Percentiles rank a stretch among this genome's conserved stretches.
These are phyloP conservation scores for Solanum pinnatisectum DNA, from an alignment of 257 asterid genomes.

Conservation along the genomic window DNA sequence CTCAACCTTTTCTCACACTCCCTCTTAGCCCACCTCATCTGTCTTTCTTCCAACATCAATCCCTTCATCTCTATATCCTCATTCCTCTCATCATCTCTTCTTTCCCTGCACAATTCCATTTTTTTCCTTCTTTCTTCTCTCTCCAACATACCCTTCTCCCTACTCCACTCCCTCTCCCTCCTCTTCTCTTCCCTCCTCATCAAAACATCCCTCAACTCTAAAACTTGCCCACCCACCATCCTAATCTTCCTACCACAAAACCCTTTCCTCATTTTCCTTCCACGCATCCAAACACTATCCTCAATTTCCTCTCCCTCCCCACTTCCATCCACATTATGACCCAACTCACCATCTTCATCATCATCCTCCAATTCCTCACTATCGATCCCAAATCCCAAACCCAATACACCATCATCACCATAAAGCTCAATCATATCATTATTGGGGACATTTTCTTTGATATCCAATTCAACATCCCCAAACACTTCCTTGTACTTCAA, in stretches of 20 bases:
- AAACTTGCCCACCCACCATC: conserved; percentile 39
- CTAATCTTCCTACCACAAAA: conserved; percentile 38
- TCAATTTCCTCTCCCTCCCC: conserved; percentile 3
- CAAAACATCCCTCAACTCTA: conserved; percentile 55
- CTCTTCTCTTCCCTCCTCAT: conserved; percentile 62
- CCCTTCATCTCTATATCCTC: conserved; percentile 33
- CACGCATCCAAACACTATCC: background rate
- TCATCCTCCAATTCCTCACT: conserved; percentile 47
- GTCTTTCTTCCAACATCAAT: conserved; percentile 44
- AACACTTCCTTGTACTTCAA: conserved; percentile 75
- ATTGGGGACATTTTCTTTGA: conserved; percentile 1
- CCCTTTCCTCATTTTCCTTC: conserved; percentile 27
- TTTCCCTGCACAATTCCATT: conserved; percentile 25
- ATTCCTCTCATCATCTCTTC: conserved; percentile 32
- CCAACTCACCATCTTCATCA: conserved; percentile 15
- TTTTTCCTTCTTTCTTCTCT: conserved; percentile 24
- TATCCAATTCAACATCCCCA: conserved; percentile 72
- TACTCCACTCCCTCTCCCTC: conserved; percentile 67
- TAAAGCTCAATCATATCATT: background rate
- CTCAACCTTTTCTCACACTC: conserved; percentile 51
- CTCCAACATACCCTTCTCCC: conserved; percentile 30
- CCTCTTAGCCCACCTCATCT: conserved; percentile 41
- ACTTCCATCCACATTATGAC: background rate
- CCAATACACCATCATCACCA: background rate
- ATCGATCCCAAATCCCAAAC: conserved; percentile 43